Conservation (phyloP, 352 stramenopile genomes). For the Phytopythium litorale region DNA sequence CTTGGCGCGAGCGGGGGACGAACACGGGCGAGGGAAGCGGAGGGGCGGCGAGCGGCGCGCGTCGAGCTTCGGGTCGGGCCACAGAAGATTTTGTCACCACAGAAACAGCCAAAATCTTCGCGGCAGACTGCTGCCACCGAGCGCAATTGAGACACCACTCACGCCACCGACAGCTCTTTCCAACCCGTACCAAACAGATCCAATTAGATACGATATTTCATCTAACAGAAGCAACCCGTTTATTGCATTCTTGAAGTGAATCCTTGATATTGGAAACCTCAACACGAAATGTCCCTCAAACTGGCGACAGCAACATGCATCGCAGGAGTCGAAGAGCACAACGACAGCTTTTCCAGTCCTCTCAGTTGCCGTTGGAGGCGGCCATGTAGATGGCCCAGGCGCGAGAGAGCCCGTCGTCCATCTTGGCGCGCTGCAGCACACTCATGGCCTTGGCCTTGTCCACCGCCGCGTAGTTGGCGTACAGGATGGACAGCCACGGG, state of each 20-base stretch:
- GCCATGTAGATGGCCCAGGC: slow-evolving; percentile 77
- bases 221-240: background rate
- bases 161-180: background rate
- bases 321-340: too few relatives aligned
- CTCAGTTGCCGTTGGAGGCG: slow-evolving; percentile 32
- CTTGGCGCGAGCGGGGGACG: background rate
- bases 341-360: too few relatives aligned
- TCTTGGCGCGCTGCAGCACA: slow-evolving; percentile 47
- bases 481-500: slow-evolving; percentile 60
- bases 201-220: background rate
- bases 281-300: background rate
- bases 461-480: slow-evolving; percentile 57
- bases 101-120: slow-evolving; percentile 8
- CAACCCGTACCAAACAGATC: background rate
- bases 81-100: slow-evolving; percentile 9
- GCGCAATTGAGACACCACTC: background rate
- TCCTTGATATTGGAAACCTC: background rate
- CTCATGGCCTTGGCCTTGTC: slow-evolving; percentile 43
- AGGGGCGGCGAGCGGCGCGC: background rate
- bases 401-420: slow-evolving; percentile 71
- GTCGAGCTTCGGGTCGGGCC: too few relatives aligned
- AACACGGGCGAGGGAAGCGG: background rate
- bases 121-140: background rate
- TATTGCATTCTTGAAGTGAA: background rate
- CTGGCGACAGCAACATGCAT: background rate